Percentiles rank a stretch among this genome's conserved stretches.
Conservation (phyloP, 1,284 basidiomycete genomes). For the Mycosarcoma maydis region DNA sequence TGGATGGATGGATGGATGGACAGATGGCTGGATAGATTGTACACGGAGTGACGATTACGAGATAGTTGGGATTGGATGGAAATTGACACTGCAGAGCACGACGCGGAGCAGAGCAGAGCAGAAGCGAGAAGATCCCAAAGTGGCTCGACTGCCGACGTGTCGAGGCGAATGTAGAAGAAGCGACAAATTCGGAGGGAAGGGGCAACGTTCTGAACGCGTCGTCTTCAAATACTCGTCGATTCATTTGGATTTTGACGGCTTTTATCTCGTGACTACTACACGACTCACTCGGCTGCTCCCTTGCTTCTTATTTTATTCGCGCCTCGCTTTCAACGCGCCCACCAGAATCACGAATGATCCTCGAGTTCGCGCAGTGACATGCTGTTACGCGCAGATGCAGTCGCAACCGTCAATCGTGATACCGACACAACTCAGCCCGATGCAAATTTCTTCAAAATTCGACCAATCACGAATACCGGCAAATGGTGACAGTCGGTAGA, state of each 20-base stretch:
- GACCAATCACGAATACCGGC: not conserved
- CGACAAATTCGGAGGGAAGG: constrained; percentile 36
- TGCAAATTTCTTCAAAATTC: constrained; percentile 2
- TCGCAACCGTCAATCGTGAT: not conserved
- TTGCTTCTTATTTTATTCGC: not conserved
- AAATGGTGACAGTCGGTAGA: too few species aligned
- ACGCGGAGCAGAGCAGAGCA: not conserved
- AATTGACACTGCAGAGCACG: not conserved
- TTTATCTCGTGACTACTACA: too few species aligned
- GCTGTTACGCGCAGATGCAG: not conserved
- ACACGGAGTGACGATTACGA: too few species aligned
- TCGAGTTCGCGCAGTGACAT: not conserved
- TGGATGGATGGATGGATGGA: constrained; percentile 8
- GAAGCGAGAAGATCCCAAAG: not conserved
- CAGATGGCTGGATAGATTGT: constrained; percentile 6
- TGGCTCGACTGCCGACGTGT: constrained; percentile 18
- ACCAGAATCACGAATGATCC: too few species aligned
- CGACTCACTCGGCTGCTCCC: not conserved
- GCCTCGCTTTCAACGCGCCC: constrained; percentile 1
- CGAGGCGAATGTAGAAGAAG: constrained; percentile 4
- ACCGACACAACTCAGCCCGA: not conserved
- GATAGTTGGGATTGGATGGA: not conserved
- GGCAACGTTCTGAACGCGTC: constrained; percentile 27
- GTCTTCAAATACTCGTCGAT: constrained; percentile 28
- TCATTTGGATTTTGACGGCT: too few species aligned